Base-by-base conservation (phyloP, 306 rosid genomes). In the Pueraria montana region DNA sequence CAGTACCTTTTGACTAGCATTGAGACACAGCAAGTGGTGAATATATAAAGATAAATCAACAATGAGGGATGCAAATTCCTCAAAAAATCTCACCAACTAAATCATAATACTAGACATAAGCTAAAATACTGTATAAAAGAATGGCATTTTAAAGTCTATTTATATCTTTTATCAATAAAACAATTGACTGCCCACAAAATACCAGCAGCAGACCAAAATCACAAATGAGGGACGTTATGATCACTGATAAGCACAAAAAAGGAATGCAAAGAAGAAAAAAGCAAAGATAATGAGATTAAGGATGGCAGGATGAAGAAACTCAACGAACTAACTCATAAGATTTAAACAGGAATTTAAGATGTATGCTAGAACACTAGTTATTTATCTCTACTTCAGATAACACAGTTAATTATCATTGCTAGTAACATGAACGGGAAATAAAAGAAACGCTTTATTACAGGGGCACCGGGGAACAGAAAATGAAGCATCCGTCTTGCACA, bases 131-230 rank as follows among this genome's bases (percentile, higher is more conserved):
- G 14, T 7, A 23, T 45, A 24, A n/a, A 52, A 3, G 23, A 55
- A 74, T 36, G 34, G 66, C 46, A 55, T 52, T 18, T 50, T 20
- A 18, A 74, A 21, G 36, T 75, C 24, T 38, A 8, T 74, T 11
- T 52, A 34, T 4, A 53, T 4, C 78, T 64, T 20, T 10, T 6
- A 73, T 50, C 20, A 52, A n/a, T 30, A 32, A 34, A 43, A 75
- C 30, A 59, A 77, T 63, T 27, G 34, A 30, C 34, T 5, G 30
- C 48, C 32, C 46, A 59, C 61, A 62, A 14, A 62, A 77, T 14
- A 42, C 59, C 58, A 76, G 27, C 32, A 42, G 66, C 59, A 68
- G 45, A 40, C 69, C 68, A 55, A 36, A 67, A 79, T 66, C 27
- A 50, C 20, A 16, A 30, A 53, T 24, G 36, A 55, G 36, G 34